Evolutionary conservation across 345 rosid species (phyloP).

Genomic region (Turnera subulata): DNA sequence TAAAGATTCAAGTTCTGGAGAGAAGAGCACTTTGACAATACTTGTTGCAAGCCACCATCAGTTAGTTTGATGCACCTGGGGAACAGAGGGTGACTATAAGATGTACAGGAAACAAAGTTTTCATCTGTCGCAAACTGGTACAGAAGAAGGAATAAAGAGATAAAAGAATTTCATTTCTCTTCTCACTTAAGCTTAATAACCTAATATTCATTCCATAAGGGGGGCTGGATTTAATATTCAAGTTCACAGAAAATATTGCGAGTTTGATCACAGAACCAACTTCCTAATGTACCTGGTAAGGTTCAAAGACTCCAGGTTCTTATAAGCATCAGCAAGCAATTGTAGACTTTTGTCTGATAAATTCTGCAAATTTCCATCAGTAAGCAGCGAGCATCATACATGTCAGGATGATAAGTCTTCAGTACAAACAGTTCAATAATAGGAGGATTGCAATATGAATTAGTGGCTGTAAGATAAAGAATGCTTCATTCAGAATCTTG

Average conservation of each 20-base stretch:
- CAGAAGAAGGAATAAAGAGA: too few species aligned
- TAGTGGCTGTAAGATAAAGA: too few species aligned
- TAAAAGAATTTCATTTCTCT: neutral
- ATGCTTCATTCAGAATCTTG: too few species aligned
- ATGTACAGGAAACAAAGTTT: too few species aligned
- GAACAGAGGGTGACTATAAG: too few species aligned
- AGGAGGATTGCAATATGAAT: too few species aligned
- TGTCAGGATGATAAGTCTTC: slow-evolving; percentile 1
- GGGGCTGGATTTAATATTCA: too few species aligned
- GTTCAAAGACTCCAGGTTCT: slow-evolving; percentile 57
- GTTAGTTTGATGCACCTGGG: slow-evolving; percentile 82
- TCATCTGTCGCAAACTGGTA: too few species aligned
- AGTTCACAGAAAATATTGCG: too few species aligned
- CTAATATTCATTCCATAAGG: too few species aligned
- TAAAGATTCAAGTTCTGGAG: slow-evolving; percentile 76
- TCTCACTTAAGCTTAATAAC: neutral
- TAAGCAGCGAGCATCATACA: slow-evolving; percentile 3
- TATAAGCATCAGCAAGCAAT: slow-evolving; percentile 64
- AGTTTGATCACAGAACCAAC: neutral
- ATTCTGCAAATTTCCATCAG: slow-evolving; percentile 46
- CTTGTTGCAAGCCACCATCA: slow-evolving; percentile 65
- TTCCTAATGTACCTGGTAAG: slow-evolving; percentile 62
- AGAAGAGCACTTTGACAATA: slow-evolving; percentile 54
- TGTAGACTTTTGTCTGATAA: slow-evolving; percentile 67
- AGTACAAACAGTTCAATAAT: too few species aligned